phyloP scores from a whole-genome alignment of 2,329 filamentous ascomycete genomes.

The Epichloe hybrida region DNA sequence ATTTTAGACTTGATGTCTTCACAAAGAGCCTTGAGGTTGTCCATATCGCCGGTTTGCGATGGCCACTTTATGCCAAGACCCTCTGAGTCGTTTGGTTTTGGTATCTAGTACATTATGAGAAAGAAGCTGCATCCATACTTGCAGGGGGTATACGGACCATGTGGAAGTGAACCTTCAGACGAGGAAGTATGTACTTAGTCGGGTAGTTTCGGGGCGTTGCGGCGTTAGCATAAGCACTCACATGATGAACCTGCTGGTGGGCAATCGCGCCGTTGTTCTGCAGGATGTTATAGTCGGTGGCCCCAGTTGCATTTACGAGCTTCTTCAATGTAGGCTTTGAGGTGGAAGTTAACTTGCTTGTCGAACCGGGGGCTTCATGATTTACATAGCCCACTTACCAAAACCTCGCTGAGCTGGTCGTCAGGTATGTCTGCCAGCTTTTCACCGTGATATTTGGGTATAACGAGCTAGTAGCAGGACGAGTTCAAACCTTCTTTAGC shows the following conservation, averaged over 20 bases:
- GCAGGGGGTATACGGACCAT: conserved; percentile 44
- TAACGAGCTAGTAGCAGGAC: conserved; percentile 56
- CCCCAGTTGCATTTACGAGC: conserved; percentile 63
- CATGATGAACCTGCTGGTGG: conserved; percentile 87
- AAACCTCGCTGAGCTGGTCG: conserved; percentile 66
- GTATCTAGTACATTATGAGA: conserved; percentile 47
- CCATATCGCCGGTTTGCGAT: conserved; percentile 61
- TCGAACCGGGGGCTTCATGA: neutral
- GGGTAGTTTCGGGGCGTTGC: no score
- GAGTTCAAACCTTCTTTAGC: neutral
- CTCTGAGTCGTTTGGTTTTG: conserved; percentile 75
- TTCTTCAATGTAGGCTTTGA: conserved; percentile 53
- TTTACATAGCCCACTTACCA: conserved; percentile 38
- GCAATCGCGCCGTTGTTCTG: conserved; percentile 92
- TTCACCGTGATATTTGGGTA: conserved; percentile 86
- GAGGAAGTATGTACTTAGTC: neutral
- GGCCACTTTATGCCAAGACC: conserved; percentile 77
- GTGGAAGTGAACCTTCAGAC: conserved; percentile 71
- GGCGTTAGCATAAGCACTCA: conserved; percentile 27
- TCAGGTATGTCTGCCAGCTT: conserved; percentile 91
- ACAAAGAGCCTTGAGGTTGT: conserved; percentile 61
- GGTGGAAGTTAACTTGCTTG: neutral
- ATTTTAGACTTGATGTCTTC: conserved; percentile 88
- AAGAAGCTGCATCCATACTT: neutral
- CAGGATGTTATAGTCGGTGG: conserved; percentile 77